Evolutionary conservation across 768 basidiomycete species (phyloP), one percentile per base, ranked within the genome.

Genomic region (Termitomyces sp.): DNA sequence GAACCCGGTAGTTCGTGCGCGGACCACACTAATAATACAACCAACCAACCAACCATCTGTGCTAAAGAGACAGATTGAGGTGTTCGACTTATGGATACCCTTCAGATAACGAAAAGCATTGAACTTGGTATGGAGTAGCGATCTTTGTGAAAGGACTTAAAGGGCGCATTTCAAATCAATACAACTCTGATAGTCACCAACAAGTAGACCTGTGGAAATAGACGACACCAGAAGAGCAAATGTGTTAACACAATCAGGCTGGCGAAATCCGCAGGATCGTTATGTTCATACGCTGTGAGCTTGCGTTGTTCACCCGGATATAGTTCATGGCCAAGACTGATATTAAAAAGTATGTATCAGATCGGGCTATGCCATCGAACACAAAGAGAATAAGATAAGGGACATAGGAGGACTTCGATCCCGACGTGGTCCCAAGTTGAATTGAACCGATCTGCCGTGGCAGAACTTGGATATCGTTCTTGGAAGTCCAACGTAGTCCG

Each of bases 261-360:
- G 16, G 41, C 4, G n/a, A 48, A 22, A 20, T 4, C 41, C 36
- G 12, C 32, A 31, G 10, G n/a, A 14, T 27, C 44, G 41, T 6
- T 9, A 22, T 2, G 5, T 13, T 55, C 64, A 59, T 76, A 83
- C n/a, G n/a, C n/a, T n/a, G n/a, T n/a, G n/a, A n/a, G n/a, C n/a
- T n/a, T n/a, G 78, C 74, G 59, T 84, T 86, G 0, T 82, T 78
- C 6, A 85, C 79, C 86, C 86, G 86, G 1, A 85, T 84, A n/a
- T 80, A 64, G 0, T 76, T 80, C 72, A 78, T 72, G 6, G 74
- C 70, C 57, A 74, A 75, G 3, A 75, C 77, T 76, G 50, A 3
- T 26, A 50, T 36, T 27, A 14, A 26, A 16, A 31, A 34, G 32
- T 27, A 2, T 41, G 32, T 52, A 18, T 1, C 32, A n/a, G 18